Evolutionary conservation across 2,329 filamentous ascomycete species (phyloP).

Genomic region (Dactylella cylindrospora): DNA sequence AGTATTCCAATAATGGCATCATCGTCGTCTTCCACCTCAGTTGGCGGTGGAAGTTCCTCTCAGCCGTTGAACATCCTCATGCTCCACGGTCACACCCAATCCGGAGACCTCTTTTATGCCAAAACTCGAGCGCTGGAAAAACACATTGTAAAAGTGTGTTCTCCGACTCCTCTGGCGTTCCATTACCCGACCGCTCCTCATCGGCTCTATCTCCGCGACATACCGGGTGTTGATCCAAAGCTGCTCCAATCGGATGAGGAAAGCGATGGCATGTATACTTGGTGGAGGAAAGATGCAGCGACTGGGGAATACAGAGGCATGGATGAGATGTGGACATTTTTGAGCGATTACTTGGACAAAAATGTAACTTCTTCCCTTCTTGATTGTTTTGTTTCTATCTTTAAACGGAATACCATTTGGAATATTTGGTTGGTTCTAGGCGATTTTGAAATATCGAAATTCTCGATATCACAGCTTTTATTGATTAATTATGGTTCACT

Average conservation of each 20-base stretch:
- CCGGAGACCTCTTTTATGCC: constrained; percentile 63
- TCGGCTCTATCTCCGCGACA: constrained; percentile 55
- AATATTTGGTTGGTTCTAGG: no score
- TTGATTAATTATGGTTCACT: no score
- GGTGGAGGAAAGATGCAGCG: constrained; percentile 60
- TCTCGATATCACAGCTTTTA: no score
- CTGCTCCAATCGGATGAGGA: constrained; percentile 52
- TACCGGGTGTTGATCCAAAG: constrained; percentile 53
- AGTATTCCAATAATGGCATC: constrained; percentile 13
- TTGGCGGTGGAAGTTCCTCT: no score
- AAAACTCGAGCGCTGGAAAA: constrained; percentile 68
- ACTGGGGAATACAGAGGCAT: constrained; percentile 45
- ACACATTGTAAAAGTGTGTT: constrained; percentile 35
- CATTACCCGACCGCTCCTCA: constrained; percentile 57
- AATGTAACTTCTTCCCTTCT: constrained; percentile 28
- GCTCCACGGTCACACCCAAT: constrained; percentile 64
- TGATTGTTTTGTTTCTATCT: not conserved
- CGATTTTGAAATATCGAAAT: no score
- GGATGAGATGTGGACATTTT: constrained; percentile 45
- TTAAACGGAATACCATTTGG: no score
- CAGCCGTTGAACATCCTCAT: constrained; percentile 46
- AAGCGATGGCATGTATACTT: constrained; percentile 60
- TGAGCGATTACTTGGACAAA: constrained; percentile 45
- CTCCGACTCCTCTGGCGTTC: constrained; percentile 45
- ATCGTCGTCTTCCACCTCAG: not conserved